Conservation (phyloP, 495 filamentous ascomycete species). For the Collariella sp. region DNA sequence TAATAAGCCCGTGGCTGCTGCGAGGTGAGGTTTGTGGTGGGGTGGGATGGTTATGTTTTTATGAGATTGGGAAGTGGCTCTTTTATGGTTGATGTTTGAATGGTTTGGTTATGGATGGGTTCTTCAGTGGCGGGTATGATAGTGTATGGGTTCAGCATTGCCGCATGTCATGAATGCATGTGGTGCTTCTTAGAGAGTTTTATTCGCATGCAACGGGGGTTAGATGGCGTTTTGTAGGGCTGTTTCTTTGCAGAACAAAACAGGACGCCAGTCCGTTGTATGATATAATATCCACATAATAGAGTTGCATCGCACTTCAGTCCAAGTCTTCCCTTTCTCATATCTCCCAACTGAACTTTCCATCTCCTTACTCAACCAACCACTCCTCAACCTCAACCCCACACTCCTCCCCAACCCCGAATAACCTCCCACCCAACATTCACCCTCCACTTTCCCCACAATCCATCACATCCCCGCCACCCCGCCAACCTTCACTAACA, state of each 20-base stretch:
- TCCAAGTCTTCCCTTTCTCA: background rate
- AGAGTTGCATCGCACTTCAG: background rate
- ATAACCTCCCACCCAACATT: slow-evolving; percentile 70
- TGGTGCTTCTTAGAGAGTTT: background rate
- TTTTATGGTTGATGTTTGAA: background rate
- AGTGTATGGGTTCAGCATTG: background rate
- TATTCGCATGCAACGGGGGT: background rate
- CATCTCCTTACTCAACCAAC: slow-evolving; percentile 46
- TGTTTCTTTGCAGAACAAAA: background rate
- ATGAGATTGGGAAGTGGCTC: background rate
- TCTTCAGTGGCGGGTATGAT: background rate
- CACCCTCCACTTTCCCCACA: slow-evolving; percentile 62
- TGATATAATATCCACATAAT: background rate
- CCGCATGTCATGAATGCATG: background rate
- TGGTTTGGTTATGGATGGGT: background rate
- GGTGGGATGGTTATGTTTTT: background rate
- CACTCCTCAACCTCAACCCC: slow-evolving; percentile 64
- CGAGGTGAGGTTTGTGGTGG: background rate
- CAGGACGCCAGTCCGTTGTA: background rate
- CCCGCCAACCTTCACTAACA: slow-evolving; percentile 55
- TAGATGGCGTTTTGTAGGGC: background rate
- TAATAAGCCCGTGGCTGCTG: slow-evolving; percentile 3
- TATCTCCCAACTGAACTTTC: background rate
- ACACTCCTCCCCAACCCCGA: slow-evolving; percentile 53
- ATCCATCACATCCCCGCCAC: slow-evolving; percentile 51